phyloP scores from a whole-genome alignment of 805 yeast species.

The Metschnikowia shivogae region DNA sequence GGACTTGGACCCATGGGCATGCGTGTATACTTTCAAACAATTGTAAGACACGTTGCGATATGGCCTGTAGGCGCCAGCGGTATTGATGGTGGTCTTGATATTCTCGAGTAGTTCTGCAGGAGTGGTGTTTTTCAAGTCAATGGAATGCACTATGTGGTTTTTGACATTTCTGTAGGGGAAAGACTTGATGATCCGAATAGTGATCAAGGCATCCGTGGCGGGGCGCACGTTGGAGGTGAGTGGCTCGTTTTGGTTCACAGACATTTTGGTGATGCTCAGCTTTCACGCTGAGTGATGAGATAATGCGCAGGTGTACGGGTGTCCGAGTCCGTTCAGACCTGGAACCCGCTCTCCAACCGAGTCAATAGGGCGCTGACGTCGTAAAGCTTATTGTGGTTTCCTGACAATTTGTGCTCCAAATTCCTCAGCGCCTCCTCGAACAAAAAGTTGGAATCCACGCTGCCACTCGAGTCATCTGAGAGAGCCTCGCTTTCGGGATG shows the following conservation, averaged over 20 bases:
- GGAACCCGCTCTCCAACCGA: constrained; percentile 24
- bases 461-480: constrained; percentile 10
- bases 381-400: constrained; percentile 22
- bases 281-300: constrained; percentile 12
- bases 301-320: constrained; percentile 13
- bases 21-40: constrained; percentile 80
- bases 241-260: constrained; percentile 36
- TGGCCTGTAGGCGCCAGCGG: constrained; percentile 73
- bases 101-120: constrained; percentile 58
- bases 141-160: constrained; percentile 62
- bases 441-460: constrained; percentile 20
- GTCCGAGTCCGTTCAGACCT: constrained; percentile 10
- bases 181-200: constrained; percentile 84
- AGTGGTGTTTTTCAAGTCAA: constrained; percentile 67
- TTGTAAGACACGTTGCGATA: constrained; percentile 73
- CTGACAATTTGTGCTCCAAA: constrained; percentile 23
- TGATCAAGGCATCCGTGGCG: constrained; percentile 66
- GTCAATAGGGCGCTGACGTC: constrained; percentile 23
- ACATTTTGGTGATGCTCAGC: background rate
- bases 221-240: constrained; percentile 77
- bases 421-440: constrained; percentile 24
- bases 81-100: constrained; percentile 42
- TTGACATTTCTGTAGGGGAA: constrained; percentile 88
- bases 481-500: constrained; percentile 19
- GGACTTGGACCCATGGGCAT: constrained; percentile 93